Percentiles rank a stretch among this genome's conserved stretches.
phyloP scores from a whole-genome alignment of 768 basidiomycete genomes.

The Termitomyces sp. region DNA sequence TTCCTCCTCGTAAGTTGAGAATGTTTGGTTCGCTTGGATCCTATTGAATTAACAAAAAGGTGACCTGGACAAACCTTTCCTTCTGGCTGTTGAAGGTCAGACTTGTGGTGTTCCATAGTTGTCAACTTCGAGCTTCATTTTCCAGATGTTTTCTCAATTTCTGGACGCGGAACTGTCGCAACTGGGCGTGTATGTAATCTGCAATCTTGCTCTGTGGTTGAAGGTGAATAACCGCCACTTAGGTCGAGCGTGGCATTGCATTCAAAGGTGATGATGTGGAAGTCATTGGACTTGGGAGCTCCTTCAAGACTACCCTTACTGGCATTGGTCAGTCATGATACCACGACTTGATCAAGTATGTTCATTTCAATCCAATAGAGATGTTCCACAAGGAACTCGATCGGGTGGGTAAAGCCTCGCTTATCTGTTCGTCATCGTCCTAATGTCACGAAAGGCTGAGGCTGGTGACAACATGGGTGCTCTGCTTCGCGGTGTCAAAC shows the following conservation, averaged over 20 bases:
- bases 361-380: conserved; percentile 45
- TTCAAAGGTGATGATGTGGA: conserved; percentile 93
- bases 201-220: background rate
- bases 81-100: conserved; percentile 87
- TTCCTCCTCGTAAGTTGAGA: conserved; percentile 72
- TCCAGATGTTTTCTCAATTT: conserved; percentile 90
- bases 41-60: conserved; percentile 40
- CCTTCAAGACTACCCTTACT: conserved; percentile 89
- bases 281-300: conserved; percentile 79
- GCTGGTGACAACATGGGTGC: conserved; percentile 99
- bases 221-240: background rate
- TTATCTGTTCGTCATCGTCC: background rate
- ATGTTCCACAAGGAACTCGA: conserved; percentile 99
- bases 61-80: conserved; percentile 97
- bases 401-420: conserved; percentile 49
- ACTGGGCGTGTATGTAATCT: conserved; percentile 73
- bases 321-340: conserved; percentile 68
- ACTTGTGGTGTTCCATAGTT: background rate
- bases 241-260: conserved; percentile 91
- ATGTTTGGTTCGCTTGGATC: background rate
- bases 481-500: conserved; percentile 93
- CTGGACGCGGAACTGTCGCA: conserved; percentile 96
- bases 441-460: conserved; percentile 58
- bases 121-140: conserved; percentile 3
- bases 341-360: background rate